Evolutionary conservation across 2,329 filamentous ascomycete genomes (phyloP), one percentile per base, ranked within the genome.

Genomic region (Thelonectria blattea): DNA sequence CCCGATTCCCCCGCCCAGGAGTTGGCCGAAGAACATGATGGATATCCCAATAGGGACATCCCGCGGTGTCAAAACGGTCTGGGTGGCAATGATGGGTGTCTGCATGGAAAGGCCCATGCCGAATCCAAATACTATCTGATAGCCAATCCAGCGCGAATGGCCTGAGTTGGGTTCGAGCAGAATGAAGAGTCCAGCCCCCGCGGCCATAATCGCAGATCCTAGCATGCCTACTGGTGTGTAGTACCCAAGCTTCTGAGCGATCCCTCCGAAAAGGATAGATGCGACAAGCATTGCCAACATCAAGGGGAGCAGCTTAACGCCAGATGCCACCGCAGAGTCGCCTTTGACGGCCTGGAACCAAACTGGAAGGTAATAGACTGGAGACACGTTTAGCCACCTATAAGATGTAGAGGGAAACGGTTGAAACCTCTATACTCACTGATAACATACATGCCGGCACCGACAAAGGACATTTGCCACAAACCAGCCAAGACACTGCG

Each of bases 111-210:
- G 20, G 12, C 53, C 58, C 30, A 24, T 41, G 11, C 58, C 58
- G 20, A 61, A 57, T 52, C 81, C 81, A 61, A 76, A 78, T 8
- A 83, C 17, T 4, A 82, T 64, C 51, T 70, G 68, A 45, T 69
- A 71, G 6, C 71, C 67, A 47, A 72, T 67, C 68, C 70, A 71
- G 5, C 60, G 53, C 2, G 49, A 55, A 3, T 42, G 27, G 11
- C 52, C 20, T 1, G 66, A 64, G 20, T 67, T 50, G 2, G 69
- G 56, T 1, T 56, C 22, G 1, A 75, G 61, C 0, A 78, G 80
- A 10, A 75, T 78, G 18, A 82, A 66, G 8, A 83, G 72, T 1
- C 79, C 80, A 3, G 71, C 68, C 18, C 77, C 78, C 43, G 78
- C 61, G 5, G 72, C 56, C 61, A 62, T 71, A 50, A 74, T 58